These are phyloP conservation scores for Chondrostereum purpureum DNA, from an alignment of 1,284 basidiomycete species.

Conservation along the genomic window DNA sequence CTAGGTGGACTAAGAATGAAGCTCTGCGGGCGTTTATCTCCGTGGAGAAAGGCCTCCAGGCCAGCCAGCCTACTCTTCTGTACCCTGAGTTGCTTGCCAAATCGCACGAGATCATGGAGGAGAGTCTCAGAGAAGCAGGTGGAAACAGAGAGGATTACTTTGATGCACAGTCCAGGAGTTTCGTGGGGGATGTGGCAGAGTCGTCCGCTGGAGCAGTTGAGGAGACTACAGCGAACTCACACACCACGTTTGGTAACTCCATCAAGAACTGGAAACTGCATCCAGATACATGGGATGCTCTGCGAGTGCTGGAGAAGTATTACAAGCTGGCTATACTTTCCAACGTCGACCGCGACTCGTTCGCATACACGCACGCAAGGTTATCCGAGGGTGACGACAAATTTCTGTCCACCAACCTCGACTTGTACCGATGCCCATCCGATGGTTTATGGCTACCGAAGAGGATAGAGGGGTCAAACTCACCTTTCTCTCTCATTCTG, in stretches of 20 bases:
- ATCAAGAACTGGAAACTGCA: conserved; percentile 59
- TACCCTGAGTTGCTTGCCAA: conserved; percentile 56
- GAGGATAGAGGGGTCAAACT: conserved; percentile 31
- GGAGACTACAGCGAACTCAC: conserved; percentile 15
- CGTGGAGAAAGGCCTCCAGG: conserved; percentile 53
- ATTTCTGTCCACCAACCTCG: conserved; percentile 11
- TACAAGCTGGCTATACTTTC: conserved; percentile 68
- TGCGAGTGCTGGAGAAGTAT: conserved; percentile 48
- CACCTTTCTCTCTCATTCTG: conserved; percentile 56
- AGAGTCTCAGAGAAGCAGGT: too few species aligned
- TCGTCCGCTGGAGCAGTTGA: conserved; percentile 15
- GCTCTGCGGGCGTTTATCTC: conserved; percentile 44
- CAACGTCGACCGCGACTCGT: conserved; percentile 67
- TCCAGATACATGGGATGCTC: conserved; percentile 56
- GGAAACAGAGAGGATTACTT: too few species aligned
- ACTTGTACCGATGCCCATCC: too few species aligned
- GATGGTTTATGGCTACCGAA: conserved; percentile 34
- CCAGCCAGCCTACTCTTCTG: conserved; percentile 47
- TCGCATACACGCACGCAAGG: conserved; percentile 50
- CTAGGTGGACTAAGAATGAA: conserved; percentile 44
- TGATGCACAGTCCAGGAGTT: too few species aligned
- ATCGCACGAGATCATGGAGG: conserved; percentile 40
- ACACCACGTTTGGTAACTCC: conserved; percentile 47
- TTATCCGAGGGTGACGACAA: conserved; percentile 42
- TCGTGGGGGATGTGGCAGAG: too few species aligned